phyloP scores from a whole-genome alignment of 2,329 filamentous ascomycete species.

The Helotiales sp. region DNA sequence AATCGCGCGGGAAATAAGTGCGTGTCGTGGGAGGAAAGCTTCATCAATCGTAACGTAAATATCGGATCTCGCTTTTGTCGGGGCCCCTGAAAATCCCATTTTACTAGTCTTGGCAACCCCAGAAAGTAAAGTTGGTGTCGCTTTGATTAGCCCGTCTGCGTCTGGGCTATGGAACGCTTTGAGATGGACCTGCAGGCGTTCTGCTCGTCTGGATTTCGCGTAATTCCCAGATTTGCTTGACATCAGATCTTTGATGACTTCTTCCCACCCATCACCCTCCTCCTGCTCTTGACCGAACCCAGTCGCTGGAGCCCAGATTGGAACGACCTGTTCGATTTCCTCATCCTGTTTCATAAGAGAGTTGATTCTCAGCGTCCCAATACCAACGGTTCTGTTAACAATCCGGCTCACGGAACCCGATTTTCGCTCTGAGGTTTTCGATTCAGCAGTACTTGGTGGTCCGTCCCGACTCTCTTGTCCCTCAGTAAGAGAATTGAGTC shows the following conservation, averaged over 20 bases:
- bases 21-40: constrained; percentile 78
- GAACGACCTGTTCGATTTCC: constrained; percentile 76
- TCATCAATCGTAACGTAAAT: constrained; percentile 90
- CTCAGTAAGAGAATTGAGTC: constrained; percentile 57
- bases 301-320: constrained; percentile 73
- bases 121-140: constrained; percentile 85
- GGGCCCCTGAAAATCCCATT: constrained; percentile 92
- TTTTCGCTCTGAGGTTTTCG: constrained; percentile 45
- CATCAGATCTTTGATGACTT: constrained; percentile 74
- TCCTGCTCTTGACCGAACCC: constrained; percentile 61
- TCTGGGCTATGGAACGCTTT: constrained; percentile 79
- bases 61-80: constrained; percentile 85
- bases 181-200: constrained; percentile 79
- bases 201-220: constrained; percentile 72
- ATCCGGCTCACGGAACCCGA: constrained; percentile 48
- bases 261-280: constrained; percentile 71
- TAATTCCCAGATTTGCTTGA: constrained; percentile 76
- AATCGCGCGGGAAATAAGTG: constrained; percentile 65
- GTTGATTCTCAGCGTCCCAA: constrained; percentile 79
- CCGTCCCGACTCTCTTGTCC: constrained; percentile 32
- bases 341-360: constrained; percentile 72
- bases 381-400: constrained; percentile 72
- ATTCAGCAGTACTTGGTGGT: constrained; percentile 63
- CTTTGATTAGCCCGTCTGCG: constrained; percentile 79
- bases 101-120: constrained; percentile 81